Conservation (phyloP, 768 basidiomycete species). For the Cyclocybe cylindracea region DNA sequence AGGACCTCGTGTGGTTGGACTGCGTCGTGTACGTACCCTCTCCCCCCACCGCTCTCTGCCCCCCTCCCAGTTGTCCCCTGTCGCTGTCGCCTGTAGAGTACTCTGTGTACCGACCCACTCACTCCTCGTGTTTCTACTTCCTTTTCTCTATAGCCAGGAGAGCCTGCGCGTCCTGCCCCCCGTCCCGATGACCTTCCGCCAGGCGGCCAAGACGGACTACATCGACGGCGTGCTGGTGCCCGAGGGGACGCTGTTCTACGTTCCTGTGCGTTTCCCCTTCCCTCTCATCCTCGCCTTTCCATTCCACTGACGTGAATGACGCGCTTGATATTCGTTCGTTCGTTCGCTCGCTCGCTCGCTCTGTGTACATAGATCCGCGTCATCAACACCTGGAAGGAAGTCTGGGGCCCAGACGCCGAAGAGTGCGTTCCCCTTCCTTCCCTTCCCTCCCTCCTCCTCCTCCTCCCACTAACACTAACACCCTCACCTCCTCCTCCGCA, state of each 20-base stretch:
- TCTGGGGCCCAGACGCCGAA: slow-evolving; percentile 55
- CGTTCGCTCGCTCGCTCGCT: background rate
- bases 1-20: slow-evolving; percentile 40
- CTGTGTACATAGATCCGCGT: slow-evolving; percentile 45
- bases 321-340: background rate
- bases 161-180: slow-evolving; percentile 41
- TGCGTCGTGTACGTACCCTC: slow-evolving; percentile 43
- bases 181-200: slow-evolving; percentile 38
- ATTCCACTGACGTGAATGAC: background rate
- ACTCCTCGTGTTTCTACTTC: too few species aligned
- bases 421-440: slow-evolving; percentile 29
- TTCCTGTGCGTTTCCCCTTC: slow-evolving; percentile 28
- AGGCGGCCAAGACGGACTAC: slow-evolving; percentile 36
- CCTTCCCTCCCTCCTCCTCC: too few species aligned
- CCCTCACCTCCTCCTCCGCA: too few species aligned
- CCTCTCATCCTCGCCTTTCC: background rate
- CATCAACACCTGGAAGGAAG: slow-evolving; percentile 48
- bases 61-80: too few species aligned
- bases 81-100: too few species aligned
- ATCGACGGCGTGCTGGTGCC: slow-evolving; percentile 45
- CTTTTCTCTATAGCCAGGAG: slow-evolving; percentile 45
- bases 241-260: slow-evolving; percentile 41
- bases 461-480: too few species aligned
- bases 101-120: too few species aligned
- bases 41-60: too few species aligned